Conservation (phyloP, 495 filamentous ascomycete genomes). For the Penicillium subrubescens region DNA sequence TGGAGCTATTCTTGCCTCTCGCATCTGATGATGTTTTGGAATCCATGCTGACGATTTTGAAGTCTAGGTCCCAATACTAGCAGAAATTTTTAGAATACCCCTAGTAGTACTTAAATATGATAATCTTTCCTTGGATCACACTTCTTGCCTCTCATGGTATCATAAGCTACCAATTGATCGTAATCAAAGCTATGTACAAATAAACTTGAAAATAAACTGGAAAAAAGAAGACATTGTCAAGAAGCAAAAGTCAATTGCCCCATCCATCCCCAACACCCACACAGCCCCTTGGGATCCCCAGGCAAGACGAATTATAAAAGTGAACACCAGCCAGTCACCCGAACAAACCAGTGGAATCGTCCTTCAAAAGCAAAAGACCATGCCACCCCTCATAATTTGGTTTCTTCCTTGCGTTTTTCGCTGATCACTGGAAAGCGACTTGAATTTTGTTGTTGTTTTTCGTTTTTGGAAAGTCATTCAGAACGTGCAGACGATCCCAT, state of each 20-base stretch:
- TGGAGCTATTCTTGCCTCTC: slow-evolving; percentile 7
- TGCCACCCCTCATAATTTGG: background rate
- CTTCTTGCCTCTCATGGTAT: background rate
- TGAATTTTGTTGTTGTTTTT: background rate
- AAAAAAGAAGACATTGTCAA: slow-evolving; percentile 7
- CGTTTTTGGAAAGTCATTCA: background rate
- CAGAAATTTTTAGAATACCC: background rate
- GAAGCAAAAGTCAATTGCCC: slow-evolving; percentile 10
- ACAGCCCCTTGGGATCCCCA: slow-evolving; percentile 5
- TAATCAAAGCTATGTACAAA: slow-evolving; percentile 22
- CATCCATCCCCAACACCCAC: background rate
- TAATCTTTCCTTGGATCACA: background rate
- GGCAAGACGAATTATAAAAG: slow-evolving; percentile 1
- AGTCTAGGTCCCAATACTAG: slow-evolving; percentile 3
- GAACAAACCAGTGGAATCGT: slow-evolving; percentile 24
- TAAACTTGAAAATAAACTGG: background rate
- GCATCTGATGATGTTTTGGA: background rate
- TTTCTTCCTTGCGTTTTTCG: background rate
- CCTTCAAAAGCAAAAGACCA: background rate
- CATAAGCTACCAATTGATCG: slow-evolving; percentile 11
- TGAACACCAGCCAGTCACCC: slow-evolving; percentile 6
- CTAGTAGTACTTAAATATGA: background rate
- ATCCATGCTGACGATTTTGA: slow-evolving; percentile 21
- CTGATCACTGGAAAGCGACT: background rate
- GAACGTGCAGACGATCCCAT: background rate